Base-by-base conservation (phyloP, 1,284 basidiomycete genomes). In the Cryptococcus wingfieldii region DNA sequence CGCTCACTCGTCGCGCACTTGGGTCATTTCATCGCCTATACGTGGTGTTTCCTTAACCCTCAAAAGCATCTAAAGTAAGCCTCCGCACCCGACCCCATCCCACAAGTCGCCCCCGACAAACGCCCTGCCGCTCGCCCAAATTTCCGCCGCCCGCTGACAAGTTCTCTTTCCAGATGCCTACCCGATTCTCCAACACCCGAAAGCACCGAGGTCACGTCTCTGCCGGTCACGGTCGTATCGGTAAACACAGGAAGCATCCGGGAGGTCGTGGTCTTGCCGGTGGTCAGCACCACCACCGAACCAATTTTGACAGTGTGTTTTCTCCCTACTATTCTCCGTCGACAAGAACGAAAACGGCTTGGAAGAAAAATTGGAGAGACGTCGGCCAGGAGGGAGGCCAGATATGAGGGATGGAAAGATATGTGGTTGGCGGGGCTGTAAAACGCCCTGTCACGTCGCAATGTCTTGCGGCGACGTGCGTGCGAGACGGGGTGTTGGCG, bases 201-300 rank as follows among this genome's bases (percentile, higher is more conserved):
- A 98, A 98, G 83, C 93, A 95, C 83, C 86, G 93, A 76, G 93
- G 93, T 74, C 92, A 98, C 83, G 95, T 98, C 74, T 98, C 94
- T 68, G 93, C 93, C 76, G 93, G 93, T 83, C 88, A 98, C 81
- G 95, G 95, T 81, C 94, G 95, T 89, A 89, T 98, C 77, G 96
- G 95, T 72, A 98, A 98, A 86, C 95, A 98, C 87, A 89, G 95
- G 80, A 98, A 98, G 82, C 93, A 96, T 78, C 96, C 96, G 61
- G 95, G 95, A 83, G 95, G 95, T 91, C 90, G 95, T 81, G 95
- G 95, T 97, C 89, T 98, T 75, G 95, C 95, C 82, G 96, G 95
- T 93, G 95, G 96, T 86, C 84, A 88, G 82, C 95, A 98, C 83
- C 95, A 98, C 84, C 96, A 98, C 87, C 84, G 95, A 61, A 83